Evolutionary conservation across 257 asterid genomes (phyloP), one percentile per base, ranked within the genome.

Genomic region (Solanum megistacrolobum): DNA sequence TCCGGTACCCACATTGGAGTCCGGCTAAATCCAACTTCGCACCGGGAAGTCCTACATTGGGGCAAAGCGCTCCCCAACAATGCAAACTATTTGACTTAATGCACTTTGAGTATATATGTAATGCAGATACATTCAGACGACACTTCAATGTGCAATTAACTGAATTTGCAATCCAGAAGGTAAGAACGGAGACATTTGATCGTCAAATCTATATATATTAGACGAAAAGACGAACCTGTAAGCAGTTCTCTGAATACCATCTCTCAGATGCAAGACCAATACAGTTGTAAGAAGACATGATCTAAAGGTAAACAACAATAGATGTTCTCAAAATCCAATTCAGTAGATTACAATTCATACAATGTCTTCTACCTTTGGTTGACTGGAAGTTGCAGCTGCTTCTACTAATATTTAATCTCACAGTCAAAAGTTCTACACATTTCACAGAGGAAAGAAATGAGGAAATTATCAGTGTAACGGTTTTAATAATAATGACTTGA

Each of bases 361-460:
- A 46, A 58, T 48, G 87, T 71, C 87, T 32, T 76, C 90, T 84
- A 82, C 52, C 82, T 78, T 88, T 23, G 35, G 48, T 89, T 18
- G 85, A 60, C 62, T 34, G 76, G 81, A 71, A 82, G 65, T 16
- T 66, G 60, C 85, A 79, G 89, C 91, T 76, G 89, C 89, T 91
- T 36, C 86, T 58, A 34, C 48, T 82, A 21, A 52, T 48, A 31
- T 48, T 82, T 48, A 52, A 48, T 82, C 86, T 82, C 71, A 46
- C 29, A 31, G 65, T 48, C 69, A 48, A 48, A 82, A 82, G 69
- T 29, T 48, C 86, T 48, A 82, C 29, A 48, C 21, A 76, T 38
- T 76, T 76, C 35, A 76, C 58, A n/a, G 23, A 12, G 58, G 29
- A 46, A 46, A 29, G 16, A 48, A 48, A 21, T 2, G 21, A 48